These are phyloP conservation scores for Cyberlindnera maclurae DNA, from an alignment of 805 yeast species.

Conservation along the genomic window DNA sequence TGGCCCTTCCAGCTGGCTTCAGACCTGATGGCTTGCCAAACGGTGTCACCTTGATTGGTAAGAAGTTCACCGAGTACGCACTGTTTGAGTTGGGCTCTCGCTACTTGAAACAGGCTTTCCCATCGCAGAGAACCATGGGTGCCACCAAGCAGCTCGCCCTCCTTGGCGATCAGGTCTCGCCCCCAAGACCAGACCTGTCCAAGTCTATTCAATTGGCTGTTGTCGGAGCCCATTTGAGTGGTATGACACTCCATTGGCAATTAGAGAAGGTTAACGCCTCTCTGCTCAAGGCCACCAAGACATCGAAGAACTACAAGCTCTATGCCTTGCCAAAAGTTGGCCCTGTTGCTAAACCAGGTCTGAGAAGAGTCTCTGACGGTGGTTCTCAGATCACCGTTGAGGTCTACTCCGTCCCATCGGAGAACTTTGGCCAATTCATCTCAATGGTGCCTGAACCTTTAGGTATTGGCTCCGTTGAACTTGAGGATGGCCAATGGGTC, in stretches of 20 bases:
- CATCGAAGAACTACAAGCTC: conserved; percentile 64
- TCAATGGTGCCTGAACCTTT: conserved; percentile 89
- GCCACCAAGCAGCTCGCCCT: conserved; percentile 28
- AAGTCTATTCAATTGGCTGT: conserved; percentile 59
- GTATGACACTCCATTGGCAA: conserved; percentile 92
- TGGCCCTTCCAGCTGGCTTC: conserved; percentile 89
- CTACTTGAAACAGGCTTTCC: conserved; percentile 45
- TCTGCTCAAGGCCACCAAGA: conserved; percentile 55
- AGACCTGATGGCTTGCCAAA: conserved; percentile 81
- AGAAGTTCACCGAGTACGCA: conserved; percentile 83
- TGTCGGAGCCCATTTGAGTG: conserved; percentile 91
- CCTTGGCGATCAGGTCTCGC: conserved; percentile 38
- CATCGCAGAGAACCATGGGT: conserved; percentile 53
- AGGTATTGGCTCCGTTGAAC: conserved; percentile 90
- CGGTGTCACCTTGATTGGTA: conserved; percentile 81
- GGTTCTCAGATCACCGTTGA: conserved; percentile 70
- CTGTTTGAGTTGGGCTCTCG: conserved; percentile 74
- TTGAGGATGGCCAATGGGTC: conserved; percentile 73
- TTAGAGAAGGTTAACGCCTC: conserved; percentile 75
- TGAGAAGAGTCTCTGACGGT: conserved; percentile 44
- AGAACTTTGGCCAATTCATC: conserved; percentile 75
- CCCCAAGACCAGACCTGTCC: conserved; percentile 35
- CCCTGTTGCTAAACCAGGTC: conserved; percentile 84
- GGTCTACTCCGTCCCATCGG: conserved; percentile 75
- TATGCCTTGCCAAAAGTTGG: conserved; percentile 81